Base-by-base conservation (phyloP, 2,329 filamentous ascomycete genomes). In the Alternaria sp. region DNA sequence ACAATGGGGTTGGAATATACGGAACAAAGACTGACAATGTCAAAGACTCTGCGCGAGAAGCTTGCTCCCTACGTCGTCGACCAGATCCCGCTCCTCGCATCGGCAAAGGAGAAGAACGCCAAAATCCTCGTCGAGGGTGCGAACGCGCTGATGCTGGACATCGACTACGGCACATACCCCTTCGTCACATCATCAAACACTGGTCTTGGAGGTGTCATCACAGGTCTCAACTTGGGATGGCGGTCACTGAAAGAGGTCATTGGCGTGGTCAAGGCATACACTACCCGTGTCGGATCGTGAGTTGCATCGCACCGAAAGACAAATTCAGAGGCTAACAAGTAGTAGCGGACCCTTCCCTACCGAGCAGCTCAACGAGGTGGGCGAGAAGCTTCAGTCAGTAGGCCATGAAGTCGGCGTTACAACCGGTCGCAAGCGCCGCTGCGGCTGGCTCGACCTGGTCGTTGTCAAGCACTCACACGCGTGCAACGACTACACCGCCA, bases 121-220 rank as follows among this genome's bases (percentile, higher is more conserved):
- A 86, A 86, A 58, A 89, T 92, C 67, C 83, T 92, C 3, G 84
- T 92, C 11, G 90, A 93, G 80, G 90, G 90, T 57, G 89, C 89
- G 41, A 87, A 90, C 71, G 88, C 88, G 10, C 82, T 91, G 55
- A 90, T 92, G 88, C 82, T 92, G 58, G 89, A 92, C 74, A 84
- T 91, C 61, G 87, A 80, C 68, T 77, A 79, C 61, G 77, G 77
- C 61, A 88, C 87, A 47, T 90, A 89, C 70, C 88, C 88, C 33
- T 87, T 82, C 70, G 87, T 89, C 45, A 88, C 87, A 55, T 88
- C 85, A 46, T 88, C 87, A 61, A 89, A 80, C 76, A 89, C 87
- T 25, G 85, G 85, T 30, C 82, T 88, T 45, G 87, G 86, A 51
- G 89, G 89, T 64, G 86, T 90, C 65, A 85, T 91, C 69, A 88